Evolutionary conservation across 1,284 basidiomycete genomes (phyloP), one percentile per base, ranked within the genome.

Genomic region (Inonotus obliquus): DNA sequence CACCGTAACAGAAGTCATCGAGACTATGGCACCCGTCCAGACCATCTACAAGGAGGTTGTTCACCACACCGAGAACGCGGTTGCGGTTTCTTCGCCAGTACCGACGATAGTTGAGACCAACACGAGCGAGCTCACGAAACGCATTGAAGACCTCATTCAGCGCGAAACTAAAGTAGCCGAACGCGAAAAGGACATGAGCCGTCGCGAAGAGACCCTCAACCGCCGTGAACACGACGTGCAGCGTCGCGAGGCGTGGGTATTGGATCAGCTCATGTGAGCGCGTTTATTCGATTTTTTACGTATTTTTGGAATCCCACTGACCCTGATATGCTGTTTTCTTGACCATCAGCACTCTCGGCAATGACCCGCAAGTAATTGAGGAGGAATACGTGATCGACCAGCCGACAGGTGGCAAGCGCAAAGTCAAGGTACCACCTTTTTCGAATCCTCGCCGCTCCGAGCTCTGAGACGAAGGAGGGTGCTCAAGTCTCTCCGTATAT

Each of bases 401-500:
- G 72, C 83, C 84, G 48, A 75, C 79, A 64, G 77, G 75, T 66
- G 69, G 81, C 62, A 87, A 85, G 77, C 85, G 87, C 76, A 91
- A 86, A 85, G 76, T 83, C 85, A 92, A 92, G 90, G 90, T 91
- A 92, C 81, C 86, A 75, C 81, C 86, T 75, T 84, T 86, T 69
- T 73, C 67, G 51, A 63, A 59, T 75, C 75, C 81, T 77, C 87
- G 88, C 82, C 88, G 87, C 81, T 86, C 87, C 77, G 88, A 90
- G 86, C 86, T 91, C 81, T 91, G 87, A 90, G 89, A 89, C 89
- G 89, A 91, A 87, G 89, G 87, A 84, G 87, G 83, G 58, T 29
- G 13, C 13, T 44, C 41, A 44, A 44, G 41, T 44, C 41, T 44
- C 41, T n/a, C 57, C 61, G 61, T 68, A 65, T 61, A 74, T 76